A percentile compares a stretch with the other conserved stretches of the same genome.
Evolutionary conservation across 2,329 filamentous ascomycete species (phyloP).

Genomic region (Chaetoscypha palmicola): DNA sequence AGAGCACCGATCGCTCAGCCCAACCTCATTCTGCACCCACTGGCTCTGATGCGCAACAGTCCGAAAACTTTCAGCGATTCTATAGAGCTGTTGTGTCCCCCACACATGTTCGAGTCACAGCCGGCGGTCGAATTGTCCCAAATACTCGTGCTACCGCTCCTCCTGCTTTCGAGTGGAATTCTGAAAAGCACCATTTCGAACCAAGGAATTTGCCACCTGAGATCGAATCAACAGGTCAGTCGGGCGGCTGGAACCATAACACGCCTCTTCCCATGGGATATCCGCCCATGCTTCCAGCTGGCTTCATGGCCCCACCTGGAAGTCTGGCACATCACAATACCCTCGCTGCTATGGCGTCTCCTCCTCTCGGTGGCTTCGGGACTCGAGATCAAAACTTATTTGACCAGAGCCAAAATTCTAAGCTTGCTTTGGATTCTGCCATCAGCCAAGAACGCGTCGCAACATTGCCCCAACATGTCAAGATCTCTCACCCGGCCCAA

Average conservation of each 20-base stretch:
- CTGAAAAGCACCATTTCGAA: conserved; percentile 24
- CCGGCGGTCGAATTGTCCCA: conserved; percentile 59
- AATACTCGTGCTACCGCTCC: conserved; percentile 43
- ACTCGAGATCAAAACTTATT: conserved; percentile 2
- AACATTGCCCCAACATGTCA: conserved; percentile 20
- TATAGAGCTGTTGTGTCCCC: conserved; percentile 63
- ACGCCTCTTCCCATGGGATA: conserved; percentile 7
- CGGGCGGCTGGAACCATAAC: conserved; percentile 9
- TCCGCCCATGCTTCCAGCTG: conserved; percentile 13
- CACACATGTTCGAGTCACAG: conserved; percentile 59
- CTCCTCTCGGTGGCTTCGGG: conserved; percentile 2
- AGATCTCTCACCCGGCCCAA: conserved; percentile 30
- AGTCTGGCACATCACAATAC: conserved; percentile 13
- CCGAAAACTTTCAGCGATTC: conserved; percentile 60
- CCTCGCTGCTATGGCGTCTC: conserved; percentile 12
- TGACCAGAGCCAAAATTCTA: conserved; percentile 1
- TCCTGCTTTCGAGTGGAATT: conserved; percentile 25
- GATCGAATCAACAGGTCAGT: conserved; percentile 2
- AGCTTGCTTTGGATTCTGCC: conserved; percentile 5
- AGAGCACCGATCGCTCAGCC: conserved; percentile 28
- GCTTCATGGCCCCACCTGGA: conserved; percentile 15
- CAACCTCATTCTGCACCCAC: conserved; percentile 46
- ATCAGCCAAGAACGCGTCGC: conserved; percentile 1
- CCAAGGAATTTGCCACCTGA: conserved; percentile 7
- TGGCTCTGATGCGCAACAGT: conserved; percentile 47